phyloP scores from a whole-genome alignment of 306 rosid species.

The peach (Prunus persica) region Prunus_persica_NCBIv2 NC_034011.1:24418501-24419000 shows the following conservation, averaged over 20 bases:
- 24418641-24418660: conserved; percentile 3
- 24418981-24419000: not conserved
- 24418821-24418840: conserved; percentile 35
- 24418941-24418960: conserved; percentile 18
- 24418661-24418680: not conserved
- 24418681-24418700: not conserved
- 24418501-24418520: not conserved
- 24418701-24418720: not conserved
- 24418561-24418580: not conserved
- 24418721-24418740: not conserved
- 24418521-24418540: not conserved
- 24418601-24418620: conserved; percentile 11
- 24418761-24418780: conserved; percentile 11
- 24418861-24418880: conserved; percentile 26
- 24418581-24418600: not conserved
- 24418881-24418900: conserved; percentile 25
- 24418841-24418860: conserved; percentile 30
- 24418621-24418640: not conserved
- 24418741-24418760: conserved; percentile 5
- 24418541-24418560: not conserved
- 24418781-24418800: conserved; percentile 30
- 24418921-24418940: conserved; percentile 19
- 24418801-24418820: conserved; percentile 47
- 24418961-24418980: conserved; percentile 31
- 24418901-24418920: conserved; percentile 31